These are phyloP conservation scores for Cyclotella cryptica DNA, from an alignment of 108 stramenopile species.

Conservation along the genomic window DNA sequence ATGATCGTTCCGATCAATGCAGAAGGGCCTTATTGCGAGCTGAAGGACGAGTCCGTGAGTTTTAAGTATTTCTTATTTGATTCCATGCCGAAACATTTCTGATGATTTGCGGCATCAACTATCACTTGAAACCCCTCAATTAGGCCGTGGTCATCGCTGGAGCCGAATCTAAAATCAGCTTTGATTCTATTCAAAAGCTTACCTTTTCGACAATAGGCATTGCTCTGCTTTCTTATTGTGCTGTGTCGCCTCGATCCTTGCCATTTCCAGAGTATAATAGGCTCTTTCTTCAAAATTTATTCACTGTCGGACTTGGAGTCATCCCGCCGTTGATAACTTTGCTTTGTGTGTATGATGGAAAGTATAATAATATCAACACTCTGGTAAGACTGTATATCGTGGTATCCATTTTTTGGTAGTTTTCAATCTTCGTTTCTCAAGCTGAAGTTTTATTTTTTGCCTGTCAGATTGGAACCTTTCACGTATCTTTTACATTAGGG, in stretches of 20 bases:
- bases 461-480: constrained; percentile 64
- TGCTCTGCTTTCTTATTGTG: constrained; percentile 64
- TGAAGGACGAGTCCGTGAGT: constrained; percentile 43
- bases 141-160: constrained; percentile 46
- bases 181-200: constrained; percentile 77
- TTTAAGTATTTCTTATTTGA: not conserved
- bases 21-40: constrained; percentile 34
- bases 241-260: constrained; percentile 77
- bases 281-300: constrained; percentile 72
- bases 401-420: not conserved
- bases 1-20: constrained; percentile 16
- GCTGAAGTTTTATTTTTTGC: not conserved
- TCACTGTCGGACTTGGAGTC: constrained; percentile 49
- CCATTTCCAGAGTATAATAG: constrained; percentile 75
- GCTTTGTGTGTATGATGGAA: constrained; percentile 60
- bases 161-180: constrained; percentile 47
- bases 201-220: constrained; percentile 48
- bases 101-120: not conserved
- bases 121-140: not conserved
- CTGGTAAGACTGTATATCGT: constrained; percentile 42
- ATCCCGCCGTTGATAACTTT: constrained; percentile 60
- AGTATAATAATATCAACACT: constrained; percentile 63
- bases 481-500: constrained; percentile 76
- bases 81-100: not conserved
- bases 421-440: not conserved